phyloP scores from a whole-genome alignment of 495 filamentous ascomycete species.

The Neurospora sp. region DNA sequence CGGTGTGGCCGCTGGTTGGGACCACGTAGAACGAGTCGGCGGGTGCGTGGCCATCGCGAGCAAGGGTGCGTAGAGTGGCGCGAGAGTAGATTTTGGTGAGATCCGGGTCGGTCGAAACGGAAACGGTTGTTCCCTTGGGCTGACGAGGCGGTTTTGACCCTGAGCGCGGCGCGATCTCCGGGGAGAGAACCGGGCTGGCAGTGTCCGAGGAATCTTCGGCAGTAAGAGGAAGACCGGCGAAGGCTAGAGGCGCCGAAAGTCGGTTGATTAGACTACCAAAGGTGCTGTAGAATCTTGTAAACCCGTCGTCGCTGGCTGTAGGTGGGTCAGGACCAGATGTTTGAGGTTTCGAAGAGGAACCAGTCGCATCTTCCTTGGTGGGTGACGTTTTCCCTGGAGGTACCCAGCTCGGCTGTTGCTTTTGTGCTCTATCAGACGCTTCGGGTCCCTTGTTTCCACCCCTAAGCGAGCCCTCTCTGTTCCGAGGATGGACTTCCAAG shows the following conservation, averaged over 20 bases:
- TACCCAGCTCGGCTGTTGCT: slow-evolving; percentile 29
- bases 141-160: slow-evolving; percentile 28
- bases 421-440: slow-evolving; percentile 21
- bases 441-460: slow-evolving; percentile 32
- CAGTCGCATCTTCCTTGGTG: slow-evolving; percentile 15
- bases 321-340: neutral
- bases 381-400: slow-evolving; percentile 23
- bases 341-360: slow-evolving; percentile 13
- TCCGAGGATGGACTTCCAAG: slow-evolving; percentile 46
- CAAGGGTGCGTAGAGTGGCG: slow-evolving; percentile 64
- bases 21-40: slow-evolving; percentile 94
- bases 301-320: slow-evolving; percentile 57
- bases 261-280: slow-evolving; percentile 74
- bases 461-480: slow-evolving; percentile 28
- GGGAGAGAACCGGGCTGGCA: slow-evolving; percentile 14
- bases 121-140: slow-evolving; percentile 6
- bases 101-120: slow-evolving; percentile 51
- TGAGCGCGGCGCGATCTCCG: slow-evolving; percentile 13
- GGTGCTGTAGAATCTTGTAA: slow-evolving; percentile 80
- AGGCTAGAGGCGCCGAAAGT: slow-evolving; percentile 81
- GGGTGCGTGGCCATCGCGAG: slow-evolving; percentile 35
- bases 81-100: slow-evolving; percentile 66
- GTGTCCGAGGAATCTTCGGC: slow-evolving; percentile 37
- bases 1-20: slow-evolving; percentile 76
- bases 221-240: slow-evolving; percentile 75